These are phyloP conservation scores for Colletotrichum godetiae DNA, from an alignment of 2,329 filamentous ascomycete genomes.

Conservation along the genomic window DNA sequence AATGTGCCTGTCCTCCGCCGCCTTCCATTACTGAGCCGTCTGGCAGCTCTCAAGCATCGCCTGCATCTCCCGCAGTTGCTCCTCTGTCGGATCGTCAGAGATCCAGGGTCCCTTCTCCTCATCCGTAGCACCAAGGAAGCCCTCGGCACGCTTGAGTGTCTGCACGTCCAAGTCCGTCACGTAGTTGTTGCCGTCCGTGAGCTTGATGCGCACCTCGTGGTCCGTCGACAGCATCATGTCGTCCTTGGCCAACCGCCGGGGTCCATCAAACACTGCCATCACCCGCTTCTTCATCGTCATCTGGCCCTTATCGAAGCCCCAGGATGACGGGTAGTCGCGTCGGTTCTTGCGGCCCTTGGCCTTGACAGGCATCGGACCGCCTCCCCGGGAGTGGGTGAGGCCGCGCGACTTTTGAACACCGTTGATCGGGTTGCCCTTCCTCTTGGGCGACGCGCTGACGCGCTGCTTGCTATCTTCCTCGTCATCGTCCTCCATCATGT, in stretches of 20 bases:
- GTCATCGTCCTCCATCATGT: constrained; percentile 61
- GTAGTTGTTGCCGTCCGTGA: constrained; percentile 81
- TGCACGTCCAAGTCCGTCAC: constrained; percentile 94
- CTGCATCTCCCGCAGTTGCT: constrained; percentile 71
- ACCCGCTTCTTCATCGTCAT: constrained; percentile 99
- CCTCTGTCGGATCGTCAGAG: constrained; percentile 75
- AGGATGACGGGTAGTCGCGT: constrained; percentile 92
- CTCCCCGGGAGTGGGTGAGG: constrained; percentile 82
- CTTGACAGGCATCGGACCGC: constrained; percentile 67
- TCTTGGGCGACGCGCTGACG: constrained; percentile 58
- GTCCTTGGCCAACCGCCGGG: constrained; percentile 91
- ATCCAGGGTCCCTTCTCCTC: constrained; percentile 91
- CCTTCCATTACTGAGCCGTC: constrained; percentile 35
- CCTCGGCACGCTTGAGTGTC: constrained; percentile 88
- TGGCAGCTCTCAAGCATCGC: constrained; percentile 51
- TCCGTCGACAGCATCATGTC: constrained; percentile 99
- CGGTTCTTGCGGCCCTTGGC: constrained; percentile 85
- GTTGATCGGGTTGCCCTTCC: constrained; percentile 65
- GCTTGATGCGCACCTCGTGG: constrained; percentile 88
- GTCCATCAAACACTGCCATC: constrained; percentile 90
- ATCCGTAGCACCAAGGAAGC: constrained; percentile 80
- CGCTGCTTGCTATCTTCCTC: constrained; percentile 62
- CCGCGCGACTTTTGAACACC: constrained; percentile 76
- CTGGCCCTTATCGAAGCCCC: constrained; percentile 91
- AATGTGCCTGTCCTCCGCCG: background rate